phyloP scores from a whole-genome alignment of 2,329 filamentous ascomycete species.

The Colletotrichum sp. region DNA sequence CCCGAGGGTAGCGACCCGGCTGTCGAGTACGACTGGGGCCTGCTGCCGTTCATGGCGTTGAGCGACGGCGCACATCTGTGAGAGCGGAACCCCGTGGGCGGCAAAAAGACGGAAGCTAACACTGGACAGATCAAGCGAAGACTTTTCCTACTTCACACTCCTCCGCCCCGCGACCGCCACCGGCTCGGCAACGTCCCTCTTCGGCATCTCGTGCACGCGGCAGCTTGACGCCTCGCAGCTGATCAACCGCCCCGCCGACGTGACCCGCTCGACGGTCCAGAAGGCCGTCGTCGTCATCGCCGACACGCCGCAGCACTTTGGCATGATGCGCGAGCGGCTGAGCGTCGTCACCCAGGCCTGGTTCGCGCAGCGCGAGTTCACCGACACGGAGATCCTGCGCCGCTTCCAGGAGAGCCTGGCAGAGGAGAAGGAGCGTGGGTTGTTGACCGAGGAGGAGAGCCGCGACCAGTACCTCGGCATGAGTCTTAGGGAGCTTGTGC shows the following conservation, averaged over 20 bases:
- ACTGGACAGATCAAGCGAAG: constrained; percentile 75
- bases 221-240: constrained; percentile 84
- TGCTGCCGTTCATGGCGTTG: constrained; percentile 95
- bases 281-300: constrained; percentile 97
- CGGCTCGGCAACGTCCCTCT: constrained; percentile 77
- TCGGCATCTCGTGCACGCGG: constrained; percentile 93
- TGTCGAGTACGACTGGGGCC: constrained; percentile 83
- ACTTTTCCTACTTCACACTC: constrained; percentile 98
- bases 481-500: constrained; percentile 88
- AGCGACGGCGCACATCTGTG: constrained; percentile 95
- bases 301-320: constrained; percentile 88
- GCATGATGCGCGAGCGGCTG: constrained; percentile 86
- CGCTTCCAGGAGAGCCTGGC: constrained; percentile 90
- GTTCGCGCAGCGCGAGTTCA: constrained; percentile 95
- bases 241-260: constrained; percentile 80
- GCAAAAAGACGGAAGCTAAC: neutral
- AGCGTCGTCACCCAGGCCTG: constrained; percentile 92
- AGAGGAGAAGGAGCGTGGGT: constrained; percentile 64
- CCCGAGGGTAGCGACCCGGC: constrained; percentile 79
- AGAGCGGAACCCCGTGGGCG: constrained; percentile 36
- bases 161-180: constrained; percentile 63
- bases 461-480: constrained; percentile 87
- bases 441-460: constrained; percentile 70
- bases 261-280: constrained; percentile 96
- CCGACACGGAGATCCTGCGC: constrained; percentile 86